Evolutionary conservation across 2,329 filamentous ascomycete genomes (phyloP).

Genomic region (Ascochyta lentis): DNA sequence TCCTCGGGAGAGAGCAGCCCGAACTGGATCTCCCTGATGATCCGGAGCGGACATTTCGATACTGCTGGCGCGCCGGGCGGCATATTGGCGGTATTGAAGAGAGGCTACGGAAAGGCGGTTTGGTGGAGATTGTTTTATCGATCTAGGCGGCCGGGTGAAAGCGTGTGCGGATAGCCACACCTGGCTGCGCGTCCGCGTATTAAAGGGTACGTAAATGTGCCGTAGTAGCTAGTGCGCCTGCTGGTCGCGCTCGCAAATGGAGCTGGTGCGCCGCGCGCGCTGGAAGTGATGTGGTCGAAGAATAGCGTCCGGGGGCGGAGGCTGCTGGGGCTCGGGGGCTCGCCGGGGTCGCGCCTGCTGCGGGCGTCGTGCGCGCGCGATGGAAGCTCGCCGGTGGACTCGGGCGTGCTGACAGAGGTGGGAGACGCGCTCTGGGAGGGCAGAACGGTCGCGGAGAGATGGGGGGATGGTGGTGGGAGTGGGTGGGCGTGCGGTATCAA

Average conservation of each 20-base stretch:
- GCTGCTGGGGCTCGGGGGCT: constrained; percentile 38
- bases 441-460: constrained; percentile 41
- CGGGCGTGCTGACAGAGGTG: constrained; percentile 30
- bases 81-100: constrained; percentile 58
- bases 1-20: constrained; percentile 97
- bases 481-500: constrained; percentile 28
- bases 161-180: constrained; percentile 37
- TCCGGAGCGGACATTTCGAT: constrained; percentile 77
- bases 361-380: constrained; percentile 32
- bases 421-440: constrained; percentile 43
- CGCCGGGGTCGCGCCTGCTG: constrained; percentile 37
- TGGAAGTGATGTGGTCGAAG: constrained; percentile 39
- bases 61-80: constrained; percentile 88
- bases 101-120: constrained; percentile 12
- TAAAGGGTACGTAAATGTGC: constrained; percentile 22
- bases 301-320: constrained; percentile 36
- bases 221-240: constrained; percentile 28
- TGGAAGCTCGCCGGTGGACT: constrained; percentile 35
- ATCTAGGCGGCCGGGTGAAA: constrained; percentile 25
- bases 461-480: constrained; percentile 35
- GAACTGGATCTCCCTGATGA: constrained; percentile 98
- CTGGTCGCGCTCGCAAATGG: constrained; percentile 17
- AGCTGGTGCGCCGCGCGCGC: constrained; percentile 44
- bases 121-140: constrained; percentile 23
- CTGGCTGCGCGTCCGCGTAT: constrained; percentile 35